Evolutionary conservation across 164 flowering plant genomes (phyloP).

Genomic region (Berberis thunbergii): DNA sequence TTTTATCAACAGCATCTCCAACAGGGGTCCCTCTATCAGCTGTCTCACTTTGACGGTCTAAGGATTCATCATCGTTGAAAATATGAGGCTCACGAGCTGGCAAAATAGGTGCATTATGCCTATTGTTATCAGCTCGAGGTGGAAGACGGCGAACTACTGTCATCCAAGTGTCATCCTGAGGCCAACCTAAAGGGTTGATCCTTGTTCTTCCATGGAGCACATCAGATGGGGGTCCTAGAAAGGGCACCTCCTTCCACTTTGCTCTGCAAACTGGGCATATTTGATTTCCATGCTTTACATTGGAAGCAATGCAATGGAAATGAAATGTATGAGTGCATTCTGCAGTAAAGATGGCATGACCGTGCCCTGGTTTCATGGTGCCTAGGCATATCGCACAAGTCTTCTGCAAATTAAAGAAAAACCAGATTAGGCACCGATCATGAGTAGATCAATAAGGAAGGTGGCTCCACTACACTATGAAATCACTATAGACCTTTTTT

Average conservation of each 20-base stretch:
- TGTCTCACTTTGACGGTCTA: neutral
- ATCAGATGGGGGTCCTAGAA: conserved; percentile 6
- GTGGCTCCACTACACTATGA: no score
- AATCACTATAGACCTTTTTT: no score
- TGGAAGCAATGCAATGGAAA: conserved; percentile 75
- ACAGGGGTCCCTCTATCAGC: neutral
- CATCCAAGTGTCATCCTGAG: no score
- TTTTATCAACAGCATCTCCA: neutral
- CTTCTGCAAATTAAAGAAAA: conserved; percentile 37
- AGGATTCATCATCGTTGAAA: no score
- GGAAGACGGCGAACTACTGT: no score
- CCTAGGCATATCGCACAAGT: conserved; percentile 75
- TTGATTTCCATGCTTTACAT: conserved; percentile 44
- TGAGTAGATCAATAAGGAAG: neutral
- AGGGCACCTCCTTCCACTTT: conserved; percentile 68
- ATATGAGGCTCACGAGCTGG: no score
- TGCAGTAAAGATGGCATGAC: conserved; percentile 84
- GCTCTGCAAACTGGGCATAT: conserved; percentile 73
- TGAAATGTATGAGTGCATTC: conserved; percentile 86
- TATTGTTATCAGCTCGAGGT: no score
- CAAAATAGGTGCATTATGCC: no score
- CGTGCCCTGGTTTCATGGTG: conserved; percentile 78
- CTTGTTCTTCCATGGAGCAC: neutral
- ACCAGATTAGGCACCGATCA: neutral
- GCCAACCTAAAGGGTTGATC: neutral